Evolutionary conservation across 2,329 filamentous ascomycete species (phyloP).

Genomic region (Pestalotiopsis sp.): DNA sequence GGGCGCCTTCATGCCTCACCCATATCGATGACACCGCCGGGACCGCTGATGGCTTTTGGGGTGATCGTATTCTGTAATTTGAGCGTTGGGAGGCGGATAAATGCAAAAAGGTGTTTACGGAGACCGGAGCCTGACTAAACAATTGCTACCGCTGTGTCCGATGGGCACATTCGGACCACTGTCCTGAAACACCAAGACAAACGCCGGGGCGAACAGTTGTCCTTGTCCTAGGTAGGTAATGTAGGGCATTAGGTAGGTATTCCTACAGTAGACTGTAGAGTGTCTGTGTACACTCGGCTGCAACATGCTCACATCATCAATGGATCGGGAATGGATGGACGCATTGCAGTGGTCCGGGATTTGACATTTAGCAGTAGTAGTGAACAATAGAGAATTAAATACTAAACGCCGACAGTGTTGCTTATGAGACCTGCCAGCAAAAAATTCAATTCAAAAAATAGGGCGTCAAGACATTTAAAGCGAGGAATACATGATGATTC

Average conservation of each 20-base stretch:
- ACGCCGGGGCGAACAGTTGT: neutral
- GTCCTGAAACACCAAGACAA: constrained; percentile 3
- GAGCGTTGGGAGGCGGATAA: neutral
- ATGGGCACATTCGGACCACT: neutral
- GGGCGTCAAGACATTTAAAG: neutral
- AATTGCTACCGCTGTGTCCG: neutral
- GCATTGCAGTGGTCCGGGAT: neutral
- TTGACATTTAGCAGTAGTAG: neutral
- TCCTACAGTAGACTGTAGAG: neutral
- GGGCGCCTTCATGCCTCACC: neutral
- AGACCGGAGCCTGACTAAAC: neutral
- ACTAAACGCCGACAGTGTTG: neutral
- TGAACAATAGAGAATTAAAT: neutral
- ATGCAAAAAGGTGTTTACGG: neutral
- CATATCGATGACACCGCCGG: constrained; percentile 1
- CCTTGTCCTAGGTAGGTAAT: neutral
- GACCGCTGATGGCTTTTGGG: neutral
- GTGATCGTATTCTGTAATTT: neutral
- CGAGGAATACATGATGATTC: neutral
- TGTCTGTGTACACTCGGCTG: neutral
- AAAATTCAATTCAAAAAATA: neutral
- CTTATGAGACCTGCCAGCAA: neutral
- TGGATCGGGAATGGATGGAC: neutral
- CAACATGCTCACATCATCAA: neutral
- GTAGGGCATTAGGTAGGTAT: too few species aligned